These are phyloP conservation scores for Trichoderma atrobrunneum DNA, from an alignment of 2,329 filamentous ascomycete species.

Conservation along the genomic window DNA sequence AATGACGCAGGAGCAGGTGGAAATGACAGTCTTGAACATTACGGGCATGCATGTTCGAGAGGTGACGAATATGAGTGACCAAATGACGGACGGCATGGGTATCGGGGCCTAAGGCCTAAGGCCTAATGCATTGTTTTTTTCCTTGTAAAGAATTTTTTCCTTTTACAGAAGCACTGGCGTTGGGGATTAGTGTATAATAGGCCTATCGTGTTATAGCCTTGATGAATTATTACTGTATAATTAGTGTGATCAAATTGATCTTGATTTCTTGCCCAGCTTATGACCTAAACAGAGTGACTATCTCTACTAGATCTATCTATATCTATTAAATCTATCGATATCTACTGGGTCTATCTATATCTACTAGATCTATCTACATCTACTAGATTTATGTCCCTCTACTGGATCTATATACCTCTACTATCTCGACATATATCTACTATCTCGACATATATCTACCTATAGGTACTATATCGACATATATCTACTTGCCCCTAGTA, in stretches of 20 bases:
- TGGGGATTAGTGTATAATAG: neutral
- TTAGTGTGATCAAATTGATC: neutral
- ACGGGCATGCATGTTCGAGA: constrained; percentile 46
- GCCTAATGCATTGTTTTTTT: constrained; percentile 17
- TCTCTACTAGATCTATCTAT: neutral
- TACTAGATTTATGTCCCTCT: neutral
- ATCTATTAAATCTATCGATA: neutral
- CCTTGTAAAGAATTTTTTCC: neutral
- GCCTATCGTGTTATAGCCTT: neutral
- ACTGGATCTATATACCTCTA: neutral
- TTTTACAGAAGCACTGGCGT: neutral
- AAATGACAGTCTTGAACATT: constrained; percentile 61
- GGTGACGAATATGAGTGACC: constrained; percentile 37
- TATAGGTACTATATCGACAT: neutral
- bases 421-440: neutral
- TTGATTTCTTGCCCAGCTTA: neutral
- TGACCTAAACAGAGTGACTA: neutral
- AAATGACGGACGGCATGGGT: constrained; percentile 45
- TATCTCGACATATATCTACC: too few relatives aligned
- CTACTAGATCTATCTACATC: neutral
- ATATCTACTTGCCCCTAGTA: neutral
- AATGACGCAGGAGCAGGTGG: constrained; percentile 61
- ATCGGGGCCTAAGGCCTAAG: constrained; percentile 30
- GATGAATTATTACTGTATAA: neutral
- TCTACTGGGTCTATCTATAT: neutral